Evolutionary conservation across 2,329 filamentous ascomycete species (phyloP), one percentile per base, ranked within the genome.

Genomic region (Colletotrichum destructivum): DNA sequence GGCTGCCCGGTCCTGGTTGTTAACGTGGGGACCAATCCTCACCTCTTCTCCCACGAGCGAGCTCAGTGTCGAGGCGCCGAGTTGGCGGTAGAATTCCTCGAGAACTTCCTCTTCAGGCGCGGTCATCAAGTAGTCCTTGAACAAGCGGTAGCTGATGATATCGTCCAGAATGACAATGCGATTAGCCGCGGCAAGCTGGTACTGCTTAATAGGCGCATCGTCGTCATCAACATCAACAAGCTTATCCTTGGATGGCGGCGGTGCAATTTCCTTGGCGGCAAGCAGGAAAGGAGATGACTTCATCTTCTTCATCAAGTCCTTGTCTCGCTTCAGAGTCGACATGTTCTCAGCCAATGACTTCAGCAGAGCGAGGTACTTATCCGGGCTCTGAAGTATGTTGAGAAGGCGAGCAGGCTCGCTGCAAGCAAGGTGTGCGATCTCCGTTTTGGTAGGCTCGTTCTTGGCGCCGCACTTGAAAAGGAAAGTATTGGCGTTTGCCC

Each of bases 391-490:
- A 66, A 99, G 89, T 2, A 93, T 91, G 42, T 93, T 90, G 35
- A 97, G 90, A 64, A 99, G 88, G 56, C 93, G 90, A 4, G 93
- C 92, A 2, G 96, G 96, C 78, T 98, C 95, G 67, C 87, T 90
- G 64, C 94, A 94, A n/a, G 96, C 88, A 81, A 97, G 90, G 49
- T 90, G 88, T 5, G 95, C 96, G 75, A 99, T 89, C 80, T 99
- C 96, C 3, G 89, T 81, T 76, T 94, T 96, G 3, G 93, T 97
- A 4, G 96, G 96, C 81, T 99, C 96, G 74, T 90, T 91, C 81
- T 97, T 98, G 3, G 95, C 96, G 12, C 96, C 96, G 74, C 95
- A 94, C 73, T 94, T 93, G 76, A 95, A 89, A 21, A 99, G 84
- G 77, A 99, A 99, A 0, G 93, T 87, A 77, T 98, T 98, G 2